These are phyloP conservation scores for Podaxis sp. DNA, from an alignment of 768 basidiomycete genomes.

Conservation along the genomic window DNA sequence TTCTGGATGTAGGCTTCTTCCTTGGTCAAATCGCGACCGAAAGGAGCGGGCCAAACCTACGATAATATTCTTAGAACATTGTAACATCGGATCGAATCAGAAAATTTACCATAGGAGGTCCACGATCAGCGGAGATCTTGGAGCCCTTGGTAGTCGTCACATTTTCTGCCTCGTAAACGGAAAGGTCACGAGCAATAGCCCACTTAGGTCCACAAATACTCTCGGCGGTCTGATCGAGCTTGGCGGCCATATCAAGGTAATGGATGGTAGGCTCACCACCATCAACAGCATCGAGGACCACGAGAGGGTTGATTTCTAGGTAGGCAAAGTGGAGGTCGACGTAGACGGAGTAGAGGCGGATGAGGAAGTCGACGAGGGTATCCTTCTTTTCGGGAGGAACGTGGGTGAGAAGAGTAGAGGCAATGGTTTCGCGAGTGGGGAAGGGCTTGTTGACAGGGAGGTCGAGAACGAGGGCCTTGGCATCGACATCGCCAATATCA, in stretches of 20 bases:
- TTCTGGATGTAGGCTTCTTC: conserved; percentile 99
- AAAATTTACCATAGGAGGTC: conserved; percentile 84
- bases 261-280: conserved; percentile 76
- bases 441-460: conserved; percentile 75
- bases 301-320: conserved; percentile 98
- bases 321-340: conserved; percentile 99
- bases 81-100: conserved; percentile 11
- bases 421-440: conserved; percentile 80
- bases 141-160: conserved; percentile 42
- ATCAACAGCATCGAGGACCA: conserved; percentile 81
- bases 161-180: conserved; percentile 58
- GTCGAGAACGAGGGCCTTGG: conserved; percentile 89
- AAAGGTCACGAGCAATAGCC: conserved; percentile 93
- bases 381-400: conserved; percentile 87
- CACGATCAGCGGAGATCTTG: conserved; percentile 83
- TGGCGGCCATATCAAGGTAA: conserved; percentile 99
- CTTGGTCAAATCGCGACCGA: conserved; percentile 96
- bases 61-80: conserved; percentile 1
- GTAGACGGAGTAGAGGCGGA: conserved; percentile 94
- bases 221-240: conserved; percentile 99
- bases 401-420: conserved; percentile 72
- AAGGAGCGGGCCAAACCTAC: conserved; percentile 86
- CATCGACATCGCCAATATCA: conserved; percentile 97
- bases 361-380: conserved; percentile 91
- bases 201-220: conserved; percentile 98